phyloP scores from a whole-genome alignment of 2,329 filamentous ascomycete genomes.

The Geosmithia putterillii region DNA sequence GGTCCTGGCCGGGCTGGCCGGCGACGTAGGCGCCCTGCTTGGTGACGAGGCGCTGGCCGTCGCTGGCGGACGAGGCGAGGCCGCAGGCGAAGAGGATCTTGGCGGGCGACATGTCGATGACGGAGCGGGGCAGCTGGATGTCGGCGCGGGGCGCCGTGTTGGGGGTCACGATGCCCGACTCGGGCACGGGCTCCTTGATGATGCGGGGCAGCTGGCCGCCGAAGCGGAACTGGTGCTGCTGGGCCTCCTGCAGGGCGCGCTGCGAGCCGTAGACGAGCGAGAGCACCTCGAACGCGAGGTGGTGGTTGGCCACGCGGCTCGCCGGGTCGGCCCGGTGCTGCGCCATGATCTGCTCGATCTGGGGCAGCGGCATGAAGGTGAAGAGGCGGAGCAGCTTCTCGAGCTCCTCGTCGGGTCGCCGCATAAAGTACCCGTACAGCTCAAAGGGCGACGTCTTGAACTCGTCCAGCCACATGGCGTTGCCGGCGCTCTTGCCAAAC shows the following conservation, averaged over 20 bases:
- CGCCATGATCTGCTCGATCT: conserved; percentile 57
- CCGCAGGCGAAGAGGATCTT: conserved; percentile 48
- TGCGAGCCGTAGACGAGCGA: conserved; percentile 62
- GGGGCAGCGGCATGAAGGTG: conserved; percentile 65
- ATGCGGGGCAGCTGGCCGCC: conserved; percentile 17
- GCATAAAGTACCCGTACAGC: conserved; percentile 82
- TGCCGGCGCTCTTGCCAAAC: conserved; percentile 89
- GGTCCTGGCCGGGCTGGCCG: conserved; percentile 29
- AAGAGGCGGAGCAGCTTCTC: conserved; percentile 77
- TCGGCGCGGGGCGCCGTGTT: conserved; percentile 40
- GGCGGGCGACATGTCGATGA: conserved; percentile 44
- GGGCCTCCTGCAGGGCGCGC: conserved; percentile 50
- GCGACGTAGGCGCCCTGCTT: conserved; percentile 49
- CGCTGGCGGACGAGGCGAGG: conserved; percentile 40
- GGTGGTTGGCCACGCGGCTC: conserved; percentile 69
- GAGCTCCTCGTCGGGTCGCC: conserved; percentile 69
- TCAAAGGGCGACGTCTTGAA: conserved; percentile 75
- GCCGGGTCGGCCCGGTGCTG: conserved; percentile 56
- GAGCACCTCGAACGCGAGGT: conserved; percentile 71
- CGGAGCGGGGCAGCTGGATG: conserved; percentile 44
- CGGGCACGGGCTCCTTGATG: conserved; percentile 14
- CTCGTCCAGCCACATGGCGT: conserved; percentile 83
- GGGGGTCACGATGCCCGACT: conserved; percentile 19
- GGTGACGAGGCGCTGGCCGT: conserved; percentile 45
- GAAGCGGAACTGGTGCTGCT: conserved; percentile 39